These are phyloP conservation scores for Chenopodium suecicum DNA, from an alignment of 148 eudicot genomes.

Conservation along the genomic window DNA sequence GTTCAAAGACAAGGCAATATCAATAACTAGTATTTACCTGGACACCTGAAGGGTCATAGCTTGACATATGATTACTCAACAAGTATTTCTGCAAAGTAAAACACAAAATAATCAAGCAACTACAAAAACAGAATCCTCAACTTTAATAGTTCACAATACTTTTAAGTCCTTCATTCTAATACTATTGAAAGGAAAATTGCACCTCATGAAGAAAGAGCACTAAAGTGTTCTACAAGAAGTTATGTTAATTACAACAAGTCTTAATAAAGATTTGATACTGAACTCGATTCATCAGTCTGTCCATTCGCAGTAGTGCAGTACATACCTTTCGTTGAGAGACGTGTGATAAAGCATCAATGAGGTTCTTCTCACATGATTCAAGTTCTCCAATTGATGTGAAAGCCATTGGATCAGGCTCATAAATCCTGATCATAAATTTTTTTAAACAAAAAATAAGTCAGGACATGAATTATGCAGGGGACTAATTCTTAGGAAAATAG, in stretches of 20 bases:
- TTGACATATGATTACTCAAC: constrained; percentile 40
- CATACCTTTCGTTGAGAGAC: constrained; percentile 63
- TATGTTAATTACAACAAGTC: too few species aligned
- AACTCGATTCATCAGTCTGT: not conserved
- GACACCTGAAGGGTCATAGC: constrained; percentile 39
- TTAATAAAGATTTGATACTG: not conserved
- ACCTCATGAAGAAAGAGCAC: too few species aligned
- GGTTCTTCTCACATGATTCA: constrained; percentile 52
- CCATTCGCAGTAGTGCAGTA: not conserved
- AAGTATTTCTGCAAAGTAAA: constrained; percentile 41
- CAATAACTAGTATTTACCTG: constrained; percentile 35
- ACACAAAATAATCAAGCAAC: not conserved
- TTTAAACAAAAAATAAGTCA: not conserved
- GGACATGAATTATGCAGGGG: not conserved
- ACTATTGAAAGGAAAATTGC: too few species aligned
- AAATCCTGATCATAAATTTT: constrained; percentile 29
- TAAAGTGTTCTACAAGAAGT: not conserved
- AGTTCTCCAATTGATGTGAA: constrained; percentile 56
- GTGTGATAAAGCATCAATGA: constrained; percentile 50
- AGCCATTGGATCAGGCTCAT: constrained; percentile 54
- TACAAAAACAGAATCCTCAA: too few species aligned
- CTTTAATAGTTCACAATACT: too few species aligned
- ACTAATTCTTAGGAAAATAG: not conserved
- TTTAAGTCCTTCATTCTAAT: not conserved
- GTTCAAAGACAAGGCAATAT: not conserved